Conservation (phyloP, 2,329 filamentous ascomycete genomes). For the Aspergillus fijiensis region DNA sequence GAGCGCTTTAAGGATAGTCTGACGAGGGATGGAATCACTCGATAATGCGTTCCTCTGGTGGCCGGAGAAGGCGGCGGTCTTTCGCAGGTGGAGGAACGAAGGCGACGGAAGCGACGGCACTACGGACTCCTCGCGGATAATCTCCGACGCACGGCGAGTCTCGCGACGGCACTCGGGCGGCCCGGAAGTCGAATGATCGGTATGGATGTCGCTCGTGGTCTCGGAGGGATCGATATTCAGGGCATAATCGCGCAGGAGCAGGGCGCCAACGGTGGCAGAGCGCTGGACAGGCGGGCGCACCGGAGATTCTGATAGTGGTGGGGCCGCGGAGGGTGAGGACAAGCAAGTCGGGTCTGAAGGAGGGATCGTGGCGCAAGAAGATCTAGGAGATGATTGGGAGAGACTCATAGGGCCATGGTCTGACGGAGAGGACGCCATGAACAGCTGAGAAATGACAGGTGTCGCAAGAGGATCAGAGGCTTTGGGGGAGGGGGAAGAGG, state of each 20-base stretch:
- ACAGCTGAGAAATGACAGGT: background rate
- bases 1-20: slow-evolving; percentile 80
- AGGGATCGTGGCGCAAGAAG: slow-evolving; percentile 15
- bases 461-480: background rate
- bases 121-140: slow-evolving; percentile 26
- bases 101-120: slow-evolving; percentile 29
- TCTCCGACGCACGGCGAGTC: slow-evolving; percentile 21
- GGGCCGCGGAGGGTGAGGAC: slow-evolving; percentile 26
- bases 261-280: slow-evolving; percentile 35
- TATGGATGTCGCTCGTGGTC: slow-evolving; percentile 35
- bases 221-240: slow-evolving; percentile 45
- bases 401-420: slow-evolving; percentile 19
- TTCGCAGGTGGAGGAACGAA: slow-evolving; percentile 36
- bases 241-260: slow-evolving; percentile 46
- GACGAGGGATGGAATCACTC: slow-evolving; percentile 68
- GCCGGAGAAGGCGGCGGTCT: slow-evolving; percentile 34
- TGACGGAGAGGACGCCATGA: slow-evolving; percentile 23
- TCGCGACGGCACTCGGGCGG: slow-evolving; percentile 20
- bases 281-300: slow-evolving; percentile 23
- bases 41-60: slow-evolving; percentile 55
- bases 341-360: slow-evolving; percentile 21
- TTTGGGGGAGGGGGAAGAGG: background rate
- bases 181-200: slow-evolving; percentile 21
- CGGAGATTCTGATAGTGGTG: slow-evolving; percentile 25
- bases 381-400: slow-evolving; percentile 12